Conservation (phyloP, 1,284 basidiomycete species). For the Xerocomus minutiporus region DNA sequence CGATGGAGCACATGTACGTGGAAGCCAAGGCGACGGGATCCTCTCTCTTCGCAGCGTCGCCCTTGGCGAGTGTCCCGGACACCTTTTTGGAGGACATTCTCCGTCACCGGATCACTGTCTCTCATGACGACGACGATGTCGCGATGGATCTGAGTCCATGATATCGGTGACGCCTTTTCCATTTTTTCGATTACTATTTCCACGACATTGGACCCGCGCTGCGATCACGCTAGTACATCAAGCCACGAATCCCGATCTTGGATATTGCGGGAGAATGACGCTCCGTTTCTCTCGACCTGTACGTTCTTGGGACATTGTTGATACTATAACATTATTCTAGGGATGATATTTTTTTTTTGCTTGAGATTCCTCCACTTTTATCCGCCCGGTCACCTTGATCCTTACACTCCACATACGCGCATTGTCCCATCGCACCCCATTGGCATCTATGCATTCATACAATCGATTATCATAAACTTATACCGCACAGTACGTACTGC, state of each 20-base stretch:
- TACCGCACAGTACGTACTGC: conserved; percentile 27
- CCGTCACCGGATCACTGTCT: conserved; percentile 23
- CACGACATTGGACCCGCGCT: conserved; percentile 1
- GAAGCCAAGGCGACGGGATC: conserved; percentile 39
- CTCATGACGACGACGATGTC: conserved; percentile 27
- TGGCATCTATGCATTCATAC: conserved; percentile 26
- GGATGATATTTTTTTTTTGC: conserved; percentile 29
- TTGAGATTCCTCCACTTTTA: conserved; percentile 14
- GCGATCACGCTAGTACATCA: conserved; percentile 3
- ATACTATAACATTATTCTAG: conserved; percentile 35
- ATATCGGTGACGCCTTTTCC: conserved; percentile 6
- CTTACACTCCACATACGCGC: conserved; percentile 4
- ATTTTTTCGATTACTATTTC: neutral
- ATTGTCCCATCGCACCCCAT: conserved; percentile 2
- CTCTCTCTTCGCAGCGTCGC: conserved; percentile 58
- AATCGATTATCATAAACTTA: conserved; percentile 20
- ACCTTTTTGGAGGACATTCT: conserved; percentile 66
- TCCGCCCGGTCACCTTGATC: conserved; percentile 15
- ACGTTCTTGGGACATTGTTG: conserved; percentile 36
- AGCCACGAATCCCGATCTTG: conserved; percentile 16
- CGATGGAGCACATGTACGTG: conserved; percentile 54
- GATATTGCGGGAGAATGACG: conserved; percentile 20
- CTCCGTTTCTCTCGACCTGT: conserved; percentile 19
- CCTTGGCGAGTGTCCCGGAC: conserved; percentile 53
- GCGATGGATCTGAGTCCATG: conserved; percentile 42